Evolutionary conservation across 2,329 filamentous ascomycete species (phyloP), one percentile per base, ranked within the genome.

Genomic region (Scedosporium dehoogii): DNA sequence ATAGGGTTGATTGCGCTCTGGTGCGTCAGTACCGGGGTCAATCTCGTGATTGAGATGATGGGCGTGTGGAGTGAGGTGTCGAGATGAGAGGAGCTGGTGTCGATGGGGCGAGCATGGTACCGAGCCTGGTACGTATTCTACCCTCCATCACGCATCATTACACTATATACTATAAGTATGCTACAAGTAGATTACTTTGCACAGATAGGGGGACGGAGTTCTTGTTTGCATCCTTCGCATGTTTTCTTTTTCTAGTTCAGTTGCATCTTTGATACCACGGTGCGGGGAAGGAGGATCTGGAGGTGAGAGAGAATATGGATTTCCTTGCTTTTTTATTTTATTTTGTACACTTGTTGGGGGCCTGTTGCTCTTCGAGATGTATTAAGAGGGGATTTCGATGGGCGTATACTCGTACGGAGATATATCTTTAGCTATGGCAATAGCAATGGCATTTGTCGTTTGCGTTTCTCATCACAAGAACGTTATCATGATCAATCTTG

Each of bases 1-100:
- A 90, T 85, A 81, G 85, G 85, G 0, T 73, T 97, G 68, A 89
- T 99, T 68, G 81, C 77, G 9, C 74, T 97, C 18, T 99, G 94
- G 94, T 79, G 76, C 12, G 73, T 91, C 27, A 92, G 90, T 70
- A 97, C 93, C 0, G 70, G 90, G 41, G 78, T 87, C 23, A 99
- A 97, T 74, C 83, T 99, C 2, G 79, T 88, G 53, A 83, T 96
- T 16, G 94, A 99, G 75, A 69, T 93, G 53, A 83, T 79, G 12
- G 86, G 86, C 4, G 70, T 75, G 6, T 84, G 78, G 76, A 68
- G 69, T 16, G 73, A 76, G 14, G 71, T 77, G 61, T 73, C 33
- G 5, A 25, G 33, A 42, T 48, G 59, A 42, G 16, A 18, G 44
- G 59, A 33, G 27, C 21, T 27, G 21, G 42, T 10, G 21, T 44